Evolutionary conservation across 768 basidiomycete genomes (phyloP).

Genomic region (Russula lepida): DNA sequence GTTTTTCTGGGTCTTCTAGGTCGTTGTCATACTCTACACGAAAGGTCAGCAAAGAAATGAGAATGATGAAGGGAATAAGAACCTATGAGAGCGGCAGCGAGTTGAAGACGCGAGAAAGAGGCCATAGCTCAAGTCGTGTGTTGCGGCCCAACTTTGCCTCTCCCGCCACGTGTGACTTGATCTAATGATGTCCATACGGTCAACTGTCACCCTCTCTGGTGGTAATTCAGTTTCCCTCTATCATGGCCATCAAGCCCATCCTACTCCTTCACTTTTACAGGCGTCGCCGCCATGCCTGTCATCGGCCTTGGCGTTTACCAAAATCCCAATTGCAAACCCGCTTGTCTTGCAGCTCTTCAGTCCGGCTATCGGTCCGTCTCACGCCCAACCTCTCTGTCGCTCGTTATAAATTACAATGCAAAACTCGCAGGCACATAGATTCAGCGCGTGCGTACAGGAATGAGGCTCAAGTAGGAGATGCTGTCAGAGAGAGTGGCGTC

Average conservation of each 20-base stretch:
- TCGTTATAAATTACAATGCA: not conserved
- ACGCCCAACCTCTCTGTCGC: not conserved
- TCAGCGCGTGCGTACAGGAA: constrained; percentile 64
- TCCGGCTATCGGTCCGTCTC: constrained; percentile 51
- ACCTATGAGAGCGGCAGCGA: constrained; percentile 84
- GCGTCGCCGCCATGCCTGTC: constrained; percentile 47
- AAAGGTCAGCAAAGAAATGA: not conserved
- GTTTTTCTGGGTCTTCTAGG: constrained; percentile 51
- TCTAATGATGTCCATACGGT: not conserved
- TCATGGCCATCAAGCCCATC: constrained; percentile 22
- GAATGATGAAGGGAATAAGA: constrained; percentile 23
- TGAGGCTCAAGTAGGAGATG: constrained; percentile 53
- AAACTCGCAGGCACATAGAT: constrained; percentile 52
- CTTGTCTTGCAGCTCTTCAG: constrained; percentile 53
- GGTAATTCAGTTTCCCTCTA: constrained; percentile 22
- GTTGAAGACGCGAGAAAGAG: constrained; percentile 73
- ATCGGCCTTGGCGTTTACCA: constrained; percentile 66
- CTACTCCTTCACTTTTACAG: constrained; percentile 24
- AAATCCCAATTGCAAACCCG: constrained; percentile 47
- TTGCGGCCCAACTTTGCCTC: not conserved
- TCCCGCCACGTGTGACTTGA: constrained; percentile 4
- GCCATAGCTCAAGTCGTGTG: constrained; percentile 23
- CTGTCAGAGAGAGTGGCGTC: constrained; percentile 48
- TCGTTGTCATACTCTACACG: constrained; percentile 84
- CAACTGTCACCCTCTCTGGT: not conserved